These are phyloP conservation scores for Globisporangium sylvaticum DNA, from an alignment of 352 stramenopile species.

Conservation along the genomic window DNA sequence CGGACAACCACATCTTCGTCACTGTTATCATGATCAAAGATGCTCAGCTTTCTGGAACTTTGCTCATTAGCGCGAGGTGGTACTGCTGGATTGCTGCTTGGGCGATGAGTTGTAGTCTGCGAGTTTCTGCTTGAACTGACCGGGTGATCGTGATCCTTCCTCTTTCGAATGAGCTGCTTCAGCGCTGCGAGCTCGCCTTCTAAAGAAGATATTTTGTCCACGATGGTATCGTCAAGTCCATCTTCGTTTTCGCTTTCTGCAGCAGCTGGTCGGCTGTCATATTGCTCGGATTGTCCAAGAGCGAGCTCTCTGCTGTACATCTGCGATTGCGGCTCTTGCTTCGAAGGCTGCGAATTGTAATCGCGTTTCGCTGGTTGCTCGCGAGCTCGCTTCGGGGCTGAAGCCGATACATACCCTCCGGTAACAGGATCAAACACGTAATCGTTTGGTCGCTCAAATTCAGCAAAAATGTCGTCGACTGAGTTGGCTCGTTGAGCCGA, in stretches of 20 bases:
- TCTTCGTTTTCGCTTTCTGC: constrained; percentile 21
- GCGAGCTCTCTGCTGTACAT: not conserved
- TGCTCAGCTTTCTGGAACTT: constrained; percentile 51
- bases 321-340: not conserved
- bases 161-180: constrained; percentile 62
- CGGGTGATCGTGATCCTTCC: constrained; percentile 24
- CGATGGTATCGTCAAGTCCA: constrained; percentile 65
- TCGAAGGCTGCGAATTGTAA: not conserved
- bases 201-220: constrained; percentile 75
- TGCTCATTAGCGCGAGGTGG: not conserved
- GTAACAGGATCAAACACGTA: constrained; percentile 67
- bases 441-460: constrained; percentile 73
- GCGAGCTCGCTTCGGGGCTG: not conserved
- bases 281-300: not conserved
- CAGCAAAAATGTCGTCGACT: constrained; percentile 72
- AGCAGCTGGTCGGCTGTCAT: not conserved
- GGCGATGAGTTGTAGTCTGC: not conserved
- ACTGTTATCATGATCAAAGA: constrained; percentile 65
- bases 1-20: constrained; percentile 28
- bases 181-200: constrained; percentile 60
- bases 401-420: constrained; percentile 49
- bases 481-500: constrained; percentile 20
- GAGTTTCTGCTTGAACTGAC: constrained; percentile 5
- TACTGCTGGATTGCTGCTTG: not conserved
- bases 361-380: not conserved